Evolutionary conservation across 768 basidiomycete species (phyloP).

Genomic region (Daedaleopsis nitida): DNA sequence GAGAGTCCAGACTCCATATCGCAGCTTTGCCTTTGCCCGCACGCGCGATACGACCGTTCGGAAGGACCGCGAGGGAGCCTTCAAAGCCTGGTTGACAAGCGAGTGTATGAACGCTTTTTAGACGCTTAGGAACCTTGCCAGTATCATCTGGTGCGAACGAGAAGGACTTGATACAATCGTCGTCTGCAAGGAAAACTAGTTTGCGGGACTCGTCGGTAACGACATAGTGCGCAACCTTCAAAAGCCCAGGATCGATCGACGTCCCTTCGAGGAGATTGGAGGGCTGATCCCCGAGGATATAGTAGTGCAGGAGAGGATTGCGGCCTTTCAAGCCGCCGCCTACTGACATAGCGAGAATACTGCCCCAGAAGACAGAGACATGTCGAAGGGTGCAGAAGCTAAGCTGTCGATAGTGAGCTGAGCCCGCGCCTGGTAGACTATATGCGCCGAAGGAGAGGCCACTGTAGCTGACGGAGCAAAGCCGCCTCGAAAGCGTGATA

Average conservation of each 20-base stretch:
- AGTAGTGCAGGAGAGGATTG: constrained; percentile 32
- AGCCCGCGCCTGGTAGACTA: constrained; percentile 39
- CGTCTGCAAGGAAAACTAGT: constrained; percentile 41
- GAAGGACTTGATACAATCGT: constrained; percentile 40
- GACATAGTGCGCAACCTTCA: constrained; percentile 23
- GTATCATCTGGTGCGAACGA: constrained; percentile 24
- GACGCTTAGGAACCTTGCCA: not conserved
- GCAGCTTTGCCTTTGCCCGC: constrained; percentile 36
- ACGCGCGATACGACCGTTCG: constrained; percentile 32
- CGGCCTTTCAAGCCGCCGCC: constrained; percentile 39
- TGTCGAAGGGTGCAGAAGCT: constrained; percentile 14
- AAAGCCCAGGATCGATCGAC: constrained; percentile 27
- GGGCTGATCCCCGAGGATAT: constrained; percentile 25
- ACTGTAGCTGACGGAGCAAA: constrained; percentile 21
- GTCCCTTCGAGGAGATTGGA: constrained; percentile 15
- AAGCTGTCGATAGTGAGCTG: constrained; percentile 32
- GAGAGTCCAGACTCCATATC: constrained; percentile 39
- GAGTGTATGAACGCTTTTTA: constrained; percentile 37
- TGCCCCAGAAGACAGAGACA: constrained; percentile 27
- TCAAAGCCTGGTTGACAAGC: constrained; percentile 13
- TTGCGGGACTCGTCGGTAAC: constrained; percentile 36
- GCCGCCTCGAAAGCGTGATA: constrained; percentile 37
- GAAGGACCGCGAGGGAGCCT: constrained; percentile 37
- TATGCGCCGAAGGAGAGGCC: constrained; percentile 27
- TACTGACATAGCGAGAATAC: constrained; percentile 28